Base-by-base conservation (phyloP, 495 filamentous ascomycete species). In the Neurospora sp. region DNA sequence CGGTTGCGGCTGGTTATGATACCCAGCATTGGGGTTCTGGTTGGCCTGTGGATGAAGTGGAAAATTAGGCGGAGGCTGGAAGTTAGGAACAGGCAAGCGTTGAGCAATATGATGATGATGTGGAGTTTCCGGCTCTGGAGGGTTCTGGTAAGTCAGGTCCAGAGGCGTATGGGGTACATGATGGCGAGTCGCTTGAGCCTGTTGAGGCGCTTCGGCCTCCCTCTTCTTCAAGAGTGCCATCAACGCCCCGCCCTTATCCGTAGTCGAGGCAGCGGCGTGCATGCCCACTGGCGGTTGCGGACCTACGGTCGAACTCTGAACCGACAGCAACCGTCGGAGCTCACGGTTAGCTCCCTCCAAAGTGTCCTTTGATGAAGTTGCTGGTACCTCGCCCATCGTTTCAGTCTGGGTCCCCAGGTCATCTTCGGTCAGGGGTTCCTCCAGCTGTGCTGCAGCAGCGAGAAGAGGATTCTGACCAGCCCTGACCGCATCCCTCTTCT, bases 261-360 rank as follows among this genome's bases (percentile, higher is more conserved):
- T 66, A 37, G 46, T 70, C 40, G 72, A 38, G 35, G 74, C 46
- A 38, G 76, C 39, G 27, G 79, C 62, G 37, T 76, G 74, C 75
- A 75, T 76, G 54, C 54, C 54, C 54, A 18, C 27, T 37, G 54
- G 54, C 70, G 71, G 71, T 39, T 85, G 85, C 18, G 84, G 70
- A 16, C 83, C 85, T 72, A 87, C 79, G 0, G 83, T 84, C 0
- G 84, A 81, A 18, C 84, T 84, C 69, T 88, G 87, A 39, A 92
- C 88, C 70, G 90, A 89, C 35, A 94, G 84, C 10, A 93, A 80
- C 11, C 86, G 87, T 71, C 89, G 90, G 5, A 93, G 81, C 70
- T 91, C 89, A 41, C 83, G 82, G 3, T 87, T 90, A n/a, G 88
- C 90, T 69, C 89, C 89, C 70, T 85, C 86, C 18, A 87, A 73